phyloP scores from a whole-genome alignment of 805 yeast species.

The Torulaspora quercuum region DNA sequence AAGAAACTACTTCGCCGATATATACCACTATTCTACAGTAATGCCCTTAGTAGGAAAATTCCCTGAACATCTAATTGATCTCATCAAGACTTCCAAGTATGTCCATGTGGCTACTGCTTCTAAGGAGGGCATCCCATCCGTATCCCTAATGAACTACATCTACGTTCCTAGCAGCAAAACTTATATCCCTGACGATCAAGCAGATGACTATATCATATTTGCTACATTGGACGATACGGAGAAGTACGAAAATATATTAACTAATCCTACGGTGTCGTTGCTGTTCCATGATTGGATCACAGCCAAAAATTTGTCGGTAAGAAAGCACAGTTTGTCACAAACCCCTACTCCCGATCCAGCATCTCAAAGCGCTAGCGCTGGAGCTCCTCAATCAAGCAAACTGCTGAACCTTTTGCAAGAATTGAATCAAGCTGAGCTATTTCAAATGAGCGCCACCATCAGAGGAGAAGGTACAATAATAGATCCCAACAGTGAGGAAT shows the following conservation, averaged over 20 bases:
- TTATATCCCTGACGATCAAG: slow-evolving; percentile 34
- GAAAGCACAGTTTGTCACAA: slow-evolving; percentile 29
- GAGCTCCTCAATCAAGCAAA: slow-evolving; percentile 37
- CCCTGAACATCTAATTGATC: slow-evolving; percentile 40
- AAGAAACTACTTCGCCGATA: too few species aligned
- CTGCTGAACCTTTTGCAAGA: slow-evolving; percentile 63
- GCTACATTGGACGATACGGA: slow-evolving; percentile 70
- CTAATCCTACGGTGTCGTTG: slow-evolving; percentile 75
- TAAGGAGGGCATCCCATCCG: slow-evolving; percentile 70
- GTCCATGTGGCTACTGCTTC: slow-evolving; percentile 82
- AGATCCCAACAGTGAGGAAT: slow-evolving; percentile 44
- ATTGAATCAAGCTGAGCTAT: slow-evolving; percentile 73
- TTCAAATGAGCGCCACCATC: slow-evolving; percentile 78
- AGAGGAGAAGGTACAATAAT: slow-evolving; percentile 66
- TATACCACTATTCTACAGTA: background rate
- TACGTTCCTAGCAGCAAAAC: slow-evolving; percentile 47
- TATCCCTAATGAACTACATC: slow-evolving; percentile 86
- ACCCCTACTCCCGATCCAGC: slow-evolving; percentile 32
- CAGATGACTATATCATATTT: slow-evolving; percentile 55
- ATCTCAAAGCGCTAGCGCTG: slow-evolving; percentile 23
- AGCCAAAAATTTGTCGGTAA: slow-evolving; percentile 43
- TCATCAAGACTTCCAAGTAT: slow-evolving; percentile 60
- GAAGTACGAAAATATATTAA: slow-evolving; percentile 64
- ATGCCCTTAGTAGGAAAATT: slow-evolving; percentile 37
- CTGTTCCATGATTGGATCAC: slow-evolving; percentile 90